A percentile compares a stretch with the other conserved stretches of the same genome.
These are phyloP conservation scores for Ophiostoma sp. DNA, from an alignment of 2,329 filamentous ascomycete genomes.

Conservation along the genomic window DNA sequence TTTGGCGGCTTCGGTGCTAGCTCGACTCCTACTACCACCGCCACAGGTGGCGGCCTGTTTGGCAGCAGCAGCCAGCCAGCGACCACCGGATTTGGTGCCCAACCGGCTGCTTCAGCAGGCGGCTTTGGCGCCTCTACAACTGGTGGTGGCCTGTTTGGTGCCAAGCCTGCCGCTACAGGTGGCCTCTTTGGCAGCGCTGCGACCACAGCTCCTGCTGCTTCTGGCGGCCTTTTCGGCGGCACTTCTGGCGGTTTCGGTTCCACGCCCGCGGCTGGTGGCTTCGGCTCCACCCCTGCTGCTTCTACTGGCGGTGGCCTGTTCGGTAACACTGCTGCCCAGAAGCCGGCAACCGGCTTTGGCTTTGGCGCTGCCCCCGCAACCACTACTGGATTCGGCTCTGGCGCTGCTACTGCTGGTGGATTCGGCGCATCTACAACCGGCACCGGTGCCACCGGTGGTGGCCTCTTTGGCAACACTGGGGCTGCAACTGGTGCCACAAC, in stretches of 20 bases:
- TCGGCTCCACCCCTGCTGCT: slow-evolving; percentile 27
- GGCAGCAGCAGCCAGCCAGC: slow-evolving; percentile 37
- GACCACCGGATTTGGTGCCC: slow-evolving; percentile 34
- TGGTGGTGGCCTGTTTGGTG: slow-evolving; percentile 38
- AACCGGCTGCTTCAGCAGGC: slow-evolving; percentile 6
- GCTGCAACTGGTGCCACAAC: slow-evolving; percentile 27
- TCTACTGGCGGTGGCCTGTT: slow-evolving; percentile 33
- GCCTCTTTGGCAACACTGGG: slow-evolving; percentile 43
- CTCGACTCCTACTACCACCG: slow-evolving; percentile 36
- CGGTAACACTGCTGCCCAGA: slow-evolving; percentile 28
- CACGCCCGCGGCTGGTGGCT: slow-evolving; percentile 27
- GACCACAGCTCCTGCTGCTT: slow-evolving; percentile 10
- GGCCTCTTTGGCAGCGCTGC: slow-evolving; percentile 38
- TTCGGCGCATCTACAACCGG: slow-evolving; percentile 19
- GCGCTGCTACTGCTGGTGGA: slow-evolving; percentile 30
- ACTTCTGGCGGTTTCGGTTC: slow-evolving; percentile 31
- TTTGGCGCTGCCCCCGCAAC: slow-evolving; percentile 30
- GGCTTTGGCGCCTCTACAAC: slow-evolving; percentile 29
- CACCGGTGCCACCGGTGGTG: slow-evolving; percentile 25
- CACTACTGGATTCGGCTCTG: slow-evolving; percentile 42
- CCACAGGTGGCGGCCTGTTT: slow-evolving; percentile 38
- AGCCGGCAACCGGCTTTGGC: slow-evolving; percentile 31
- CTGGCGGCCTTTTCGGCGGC: slow-evolving; percentile 17
- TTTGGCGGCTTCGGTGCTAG: slow-evolving; percentile 48
- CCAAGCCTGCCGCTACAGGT: slow-evolving; percentile 26